Evolutionary conservation across 306 rosid genomes (phyloP).

Genomic region (Pueraria montana): DNA sequence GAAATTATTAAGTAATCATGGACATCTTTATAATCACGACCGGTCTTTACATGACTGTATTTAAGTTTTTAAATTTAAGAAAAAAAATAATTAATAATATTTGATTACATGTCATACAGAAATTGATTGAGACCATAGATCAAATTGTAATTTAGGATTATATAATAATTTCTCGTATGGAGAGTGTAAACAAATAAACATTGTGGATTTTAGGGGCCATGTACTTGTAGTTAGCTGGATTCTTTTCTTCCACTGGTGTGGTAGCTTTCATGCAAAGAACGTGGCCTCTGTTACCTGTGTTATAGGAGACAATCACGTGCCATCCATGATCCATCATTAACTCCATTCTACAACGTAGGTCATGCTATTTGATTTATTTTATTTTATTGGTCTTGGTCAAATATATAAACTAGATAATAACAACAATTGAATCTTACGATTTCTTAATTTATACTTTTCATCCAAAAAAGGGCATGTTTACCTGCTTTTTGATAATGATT

Average conservation of each 20-base stretch:
- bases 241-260: not conserved
- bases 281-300: conserved; percentile 40
- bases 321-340: conserved; percentile 43
- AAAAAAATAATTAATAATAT: too few relatives aligned
- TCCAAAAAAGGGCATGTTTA: not conserved
- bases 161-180: too few relatives aligned
- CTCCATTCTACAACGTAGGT: conserved; percentile 38
- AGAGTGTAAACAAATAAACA: not conserved
- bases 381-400: not conserved
- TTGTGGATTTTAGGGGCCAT: not conserved
- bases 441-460: not conserved
- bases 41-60: too few relatives aligned
- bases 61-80: too few relatives aligned
- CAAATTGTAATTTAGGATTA: too few relatives aligned
- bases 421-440: not conserved
- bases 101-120: too few relatives aligned
- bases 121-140: too few relatives aligned
- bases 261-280: conserved; percentile 50
- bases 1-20: too few relatives aligned
- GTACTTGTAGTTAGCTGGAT: not conserved
- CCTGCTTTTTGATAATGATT: not conserved
- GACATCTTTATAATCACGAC: too few relatives aligned
- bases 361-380: not conserved
- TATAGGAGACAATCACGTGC: conserved; percentile 48
- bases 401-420: not conserved